Percentiles rank a stretch among this genome's conserved stretches.
These are phyloP conservation scores for Eucalyptus pauciflora DNA, from an alignment of 345 rosid species.

Conservation along the genomic window DNA sequence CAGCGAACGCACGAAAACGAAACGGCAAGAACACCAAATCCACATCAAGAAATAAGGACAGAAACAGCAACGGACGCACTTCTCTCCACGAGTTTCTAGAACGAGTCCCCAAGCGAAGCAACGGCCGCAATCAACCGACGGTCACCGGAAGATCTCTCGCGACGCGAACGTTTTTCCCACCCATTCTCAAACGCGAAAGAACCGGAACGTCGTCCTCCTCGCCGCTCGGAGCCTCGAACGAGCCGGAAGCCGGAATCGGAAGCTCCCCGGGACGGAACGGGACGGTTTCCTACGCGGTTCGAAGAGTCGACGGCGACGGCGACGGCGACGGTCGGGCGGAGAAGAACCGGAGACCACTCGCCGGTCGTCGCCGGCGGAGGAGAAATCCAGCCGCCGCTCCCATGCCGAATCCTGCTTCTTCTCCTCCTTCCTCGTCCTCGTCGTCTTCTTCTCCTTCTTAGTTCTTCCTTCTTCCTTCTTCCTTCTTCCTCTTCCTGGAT, in stretches of 20 bases:
- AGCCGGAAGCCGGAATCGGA: background rate
- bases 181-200: background rate
- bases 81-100: background rate
- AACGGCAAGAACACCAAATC: background rate
- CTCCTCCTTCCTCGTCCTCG: background rate
- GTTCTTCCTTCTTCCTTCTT: background rate
- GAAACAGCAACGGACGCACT: background rate
- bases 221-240: background rate
- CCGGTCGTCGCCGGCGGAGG: background rate
- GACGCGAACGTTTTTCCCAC: background rate
- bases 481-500: background rate
- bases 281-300: background rate
- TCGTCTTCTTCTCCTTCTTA: background rate
- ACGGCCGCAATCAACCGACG: background rate
- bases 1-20: background rate
- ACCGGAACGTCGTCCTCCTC: background rate
- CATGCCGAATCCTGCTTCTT: background rate
- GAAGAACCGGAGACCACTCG: background rate
- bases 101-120: background rate
- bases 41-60: background rate
- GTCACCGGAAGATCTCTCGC: background rate
- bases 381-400: background rate
- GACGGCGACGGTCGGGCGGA: background rate
- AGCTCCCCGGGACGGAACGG: background rate
- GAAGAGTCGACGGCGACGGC: background rate